Evolutionary conservation across 2,329 filamentous ascomycete species (phyloP).

Genomic region (Domatiomyces catenatus): DNA sequence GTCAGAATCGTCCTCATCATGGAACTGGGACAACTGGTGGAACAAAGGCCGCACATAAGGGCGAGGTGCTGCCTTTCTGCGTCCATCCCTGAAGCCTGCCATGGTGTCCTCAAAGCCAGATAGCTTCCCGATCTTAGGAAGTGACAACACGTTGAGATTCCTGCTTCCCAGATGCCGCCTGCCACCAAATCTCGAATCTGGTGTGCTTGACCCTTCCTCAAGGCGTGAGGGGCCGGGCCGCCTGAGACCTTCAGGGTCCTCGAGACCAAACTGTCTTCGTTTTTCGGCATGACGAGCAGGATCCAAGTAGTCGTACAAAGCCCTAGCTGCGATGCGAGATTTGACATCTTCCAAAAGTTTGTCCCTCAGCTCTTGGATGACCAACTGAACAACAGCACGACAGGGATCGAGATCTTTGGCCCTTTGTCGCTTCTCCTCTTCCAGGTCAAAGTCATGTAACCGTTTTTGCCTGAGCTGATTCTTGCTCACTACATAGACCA

Average conservation of each 20-base stretch:
- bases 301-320: conserved; percentile 66
- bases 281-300: conserved; percentile 67
- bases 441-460: conserved; percentile 67
- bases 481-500: conserved; percentile 13
- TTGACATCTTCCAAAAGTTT: conserved; percentile 82
- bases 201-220: conserved; percentile 49
- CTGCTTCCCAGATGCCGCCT: conserved; percentile 25
- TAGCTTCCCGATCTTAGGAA: conserved; percentile 62
- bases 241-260: conserved; percentile 49
- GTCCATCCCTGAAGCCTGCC: conserved; percentile 53
- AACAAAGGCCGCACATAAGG: conserved; percentile 63
- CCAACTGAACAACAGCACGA: conserved; percentile 60
- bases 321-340: conserved; percentile 67
- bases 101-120: conserved; percentile 43
- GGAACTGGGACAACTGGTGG: conserved; percentile 57
- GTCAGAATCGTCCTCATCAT: conserved; percentile 76
- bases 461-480: conserved; percentile 37
- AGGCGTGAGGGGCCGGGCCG: conserved; percentile 42
- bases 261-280: conserved; percentile 61
- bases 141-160: conserved; percentile 43
- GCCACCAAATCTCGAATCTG: conserved; percentile 36
- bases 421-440: conserved; percentile 77
- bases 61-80: conserved; percentile 42
- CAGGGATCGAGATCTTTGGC: conserved; percentile 87
- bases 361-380: conserved; percentile 67